A percentile compares a stretch with the other conserved stretches of the same genome.
Evolutionary conservation across 108 stramenopile genomes (phyloP).

Genomic region (Chaetoceros tenuissimus): DNA sequence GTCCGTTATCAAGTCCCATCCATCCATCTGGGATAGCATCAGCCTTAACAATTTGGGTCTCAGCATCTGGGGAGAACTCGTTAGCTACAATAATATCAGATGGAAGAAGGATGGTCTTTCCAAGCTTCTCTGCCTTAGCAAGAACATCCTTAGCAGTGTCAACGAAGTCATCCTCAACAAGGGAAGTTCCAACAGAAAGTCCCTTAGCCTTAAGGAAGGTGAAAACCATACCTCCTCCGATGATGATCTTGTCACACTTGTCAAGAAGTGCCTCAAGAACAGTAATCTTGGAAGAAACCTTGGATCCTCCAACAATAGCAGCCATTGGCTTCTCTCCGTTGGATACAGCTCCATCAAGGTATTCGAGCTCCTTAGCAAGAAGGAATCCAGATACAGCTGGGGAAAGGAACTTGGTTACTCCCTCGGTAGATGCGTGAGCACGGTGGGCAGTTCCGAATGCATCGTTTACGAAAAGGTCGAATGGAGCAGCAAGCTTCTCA

Average conservation of each 20-base stretch:
- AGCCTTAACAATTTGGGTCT: constrained; percentile 69
- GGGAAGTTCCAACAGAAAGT: constrained; percentile 80
- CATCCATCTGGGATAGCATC: constrained; percentile 97
- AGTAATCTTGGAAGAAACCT: constrained; percentile 99
- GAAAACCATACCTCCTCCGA: constrained; percentile 99
- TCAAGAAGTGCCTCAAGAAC: constrained; percentile 98
- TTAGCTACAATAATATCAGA: constrained; percentile 92
- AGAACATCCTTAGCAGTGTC: constrained; percentile 95
- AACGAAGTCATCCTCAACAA: constrained; percentile 96
- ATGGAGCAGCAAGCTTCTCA: constrained; percentile 87
- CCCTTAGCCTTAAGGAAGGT: constrained; percentile 99
- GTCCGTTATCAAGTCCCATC: constrained; percentile 99
- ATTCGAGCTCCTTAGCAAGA: constrained; percentile 98
- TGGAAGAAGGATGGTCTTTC: constrained; percentile 92
- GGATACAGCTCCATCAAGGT: constrained; percentile 93
- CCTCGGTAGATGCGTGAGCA: constrained; percentile 99
- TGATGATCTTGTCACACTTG: constrained; percentile 97
- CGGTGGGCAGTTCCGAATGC: constrained; percentile 99
- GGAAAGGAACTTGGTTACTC: constrained; percentile 92
- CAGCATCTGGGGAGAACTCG: constrained; percentile 83
- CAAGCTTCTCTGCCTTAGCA: constrained; percentile 87
- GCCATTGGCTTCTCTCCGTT: constrained; percentile 97
- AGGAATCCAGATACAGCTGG: constrained; percentile 90
- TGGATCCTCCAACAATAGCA: constrained; percentile 99
- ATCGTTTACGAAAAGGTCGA: constrained; percentile 97